Evolutionary conservation across 1,139 yeast species (phyloP).

Genomic region (Debaryomyces singareniensis): DNA sequence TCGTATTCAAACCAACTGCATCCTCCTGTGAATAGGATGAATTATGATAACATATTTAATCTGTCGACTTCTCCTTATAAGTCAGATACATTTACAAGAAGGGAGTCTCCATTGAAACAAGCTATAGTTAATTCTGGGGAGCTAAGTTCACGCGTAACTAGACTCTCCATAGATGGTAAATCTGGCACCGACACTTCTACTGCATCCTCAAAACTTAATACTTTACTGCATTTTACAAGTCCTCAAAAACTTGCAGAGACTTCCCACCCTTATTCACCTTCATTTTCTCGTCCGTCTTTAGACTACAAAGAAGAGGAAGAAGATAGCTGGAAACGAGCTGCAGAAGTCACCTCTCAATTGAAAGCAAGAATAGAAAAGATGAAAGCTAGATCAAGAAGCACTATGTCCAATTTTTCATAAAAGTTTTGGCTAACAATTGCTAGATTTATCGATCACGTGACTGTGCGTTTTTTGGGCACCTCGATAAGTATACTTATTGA

Average conservation of each 20-base stretch:
- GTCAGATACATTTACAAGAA: conserved; percentile 1
- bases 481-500: too few species aligned
- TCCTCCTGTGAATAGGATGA: conserved; percentile 4
- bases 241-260: conserved; percentile 12
- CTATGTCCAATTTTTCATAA: conserved; percentile 5
- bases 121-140: conserved; percentile 30
- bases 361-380: conserved; percentile 85
- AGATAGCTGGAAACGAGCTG: conserved; percentile 85
- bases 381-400: conserved; percentile 56
- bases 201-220: conserved; percentile 7
- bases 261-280: conserved; percentile 8
- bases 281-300: conserved; percentile 13
- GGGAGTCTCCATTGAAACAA: conserved; percentile 2
- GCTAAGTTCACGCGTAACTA: conserved; percentile 37
- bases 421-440: too few species aligned
- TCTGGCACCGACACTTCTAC: conserved; percentile 13
- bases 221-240: conserved; percentile 11
- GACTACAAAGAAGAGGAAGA: conserved; percentile 39
- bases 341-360: conserved; percentile 79
- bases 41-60: conserved; percentile 2
- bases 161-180: conserved; percentile 39
- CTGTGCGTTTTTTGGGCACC: not conserved
- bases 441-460: not conserved
- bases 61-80: conserved; percentile 5
- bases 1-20: conserved; percentile 8